Evolutionary conservation across 805 yeast species (phyloP), one percentile per base, ranked within the genome.

Genomic region (Hemisphaericaspora nanyangensis): DNA sequence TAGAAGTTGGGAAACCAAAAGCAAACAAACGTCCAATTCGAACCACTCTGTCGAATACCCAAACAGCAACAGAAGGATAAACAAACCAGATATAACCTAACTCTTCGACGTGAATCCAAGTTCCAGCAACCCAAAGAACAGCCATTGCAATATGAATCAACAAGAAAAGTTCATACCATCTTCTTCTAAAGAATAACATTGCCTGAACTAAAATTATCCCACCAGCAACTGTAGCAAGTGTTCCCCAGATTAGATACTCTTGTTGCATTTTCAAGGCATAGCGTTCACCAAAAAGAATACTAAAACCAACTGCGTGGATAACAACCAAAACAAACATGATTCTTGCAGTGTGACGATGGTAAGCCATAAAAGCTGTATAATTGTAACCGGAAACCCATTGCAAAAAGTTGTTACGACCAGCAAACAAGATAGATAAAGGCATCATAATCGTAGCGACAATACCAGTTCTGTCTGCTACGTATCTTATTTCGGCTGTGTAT

Each of bases 351-450:
- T 76, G 72, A 48, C 68, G 68, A 48, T 73, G 79, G 45, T 58
- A 69, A 12, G 61, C 45, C 25, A 70, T 60, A 49, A 67, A 71
- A 3, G 69, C 58, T 19, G 66, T 56, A 49, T 57, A 72, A 31
- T 61, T 63, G 81, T 83, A 76, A 18, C 82, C 74, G 1, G 86
- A 76, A n/a, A 76, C 16, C 76, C 77, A 75, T 43, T 73, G 79
- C 40, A 81, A 55, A 34, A 81, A 54, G 50, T 80, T 81, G 56
- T 81, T 81, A 48, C 86, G 61, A 31, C 84, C 77, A 2, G 85
- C 80, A 52, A 80, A 79, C 35, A 79, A 56, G 22, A 77, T 61
- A 33, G 79, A 46, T 31, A 78, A 55, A 3, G 87, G 86, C 58
- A 60, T 71, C 57, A 50, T 47, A n/a, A 70, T 65, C 3, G 68